These are phyloP conservation scores for Cladosporium austrohemisphaericum DNA, from an alignment of 2,329 filamentous ascomycete species.

Conservation along the genomic window DNA sequence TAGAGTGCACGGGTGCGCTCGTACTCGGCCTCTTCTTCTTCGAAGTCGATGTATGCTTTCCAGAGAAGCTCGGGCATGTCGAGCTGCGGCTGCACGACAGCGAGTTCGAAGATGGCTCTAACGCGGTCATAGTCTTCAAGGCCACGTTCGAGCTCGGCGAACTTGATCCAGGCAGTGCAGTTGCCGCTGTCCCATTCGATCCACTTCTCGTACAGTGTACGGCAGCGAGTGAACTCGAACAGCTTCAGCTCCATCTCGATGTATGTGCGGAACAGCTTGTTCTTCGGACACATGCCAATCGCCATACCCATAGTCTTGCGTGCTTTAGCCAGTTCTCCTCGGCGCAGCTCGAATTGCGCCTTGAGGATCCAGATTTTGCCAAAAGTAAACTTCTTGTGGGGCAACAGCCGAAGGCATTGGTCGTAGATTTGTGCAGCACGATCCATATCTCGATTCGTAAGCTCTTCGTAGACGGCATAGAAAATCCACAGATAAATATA, in stretches of 20 bases:
- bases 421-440: slow-evolving; percentile 87
- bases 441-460: slow-evolving; percentile 71
- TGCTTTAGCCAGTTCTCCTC: slow-evolving; percentile 73
- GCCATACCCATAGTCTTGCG: slow-evolving; percentile 86
- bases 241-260: slow-evolving; percentile 88
- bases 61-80: slow-evolving; percentile 98
- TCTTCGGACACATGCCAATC: slow-evolving; percentile 92
- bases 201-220: slow-evolving; percentile 89
- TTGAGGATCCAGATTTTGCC: slow-evolving; percentile 94
- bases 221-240: slow-evolving; percentile 89
- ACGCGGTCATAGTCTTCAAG: slow-evolving; percentile 86
- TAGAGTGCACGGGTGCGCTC: slow-evolving; percentile 77
- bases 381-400: slow-evolving; percentile 96
- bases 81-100: slow-evolving; percentile 72
- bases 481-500: slow-evolving; percentile 99
- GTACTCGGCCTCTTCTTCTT: slow-evolving; percentile 92
- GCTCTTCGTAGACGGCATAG: slow-evolving; percentile 93
- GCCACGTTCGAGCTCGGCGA: slow-evolving; percentile 86
- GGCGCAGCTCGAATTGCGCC: slow-evolving; percentile 87
- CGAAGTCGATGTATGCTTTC: slow-evolving; percentile 98
- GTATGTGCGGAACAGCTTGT: slow-evolving; percentile 91
- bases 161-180: slow-evolving; percentile 92
- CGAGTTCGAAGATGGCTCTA: slow-evolving; percentile 87
- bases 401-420: slow-evolving; percentile 80
- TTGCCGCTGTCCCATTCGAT: slow-evolving; percentile 89